These are phyloP conservation scores for Phytophthora sp. DNA, from an alignment of 352 stramenopile species.

Conservation along the genomic window DNA sequence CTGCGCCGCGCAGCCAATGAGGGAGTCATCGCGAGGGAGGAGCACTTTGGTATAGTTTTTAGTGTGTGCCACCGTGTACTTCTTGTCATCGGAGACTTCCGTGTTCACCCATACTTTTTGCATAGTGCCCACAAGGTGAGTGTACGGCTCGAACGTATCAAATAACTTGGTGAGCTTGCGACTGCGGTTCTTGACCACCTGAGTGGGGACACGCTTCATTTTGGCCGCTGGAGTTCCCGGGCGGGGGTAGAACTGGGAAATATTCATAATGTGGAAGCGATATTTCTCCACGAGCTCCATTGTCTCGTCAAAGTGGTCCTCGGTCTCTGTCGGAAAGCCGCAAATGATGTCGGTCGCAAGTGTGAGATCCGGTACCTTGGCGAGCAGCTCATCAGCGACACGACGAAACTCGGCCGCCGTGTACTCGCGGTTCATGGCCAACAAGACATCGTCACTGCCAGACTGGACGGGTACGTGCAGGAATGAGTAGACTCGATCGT, in stretches of 20 bases:
- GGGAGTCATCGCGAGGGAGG: constrained; percentile 69
- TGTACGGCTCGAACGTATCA: constrained; percentile 84
- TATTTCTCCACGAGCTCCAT: constrained; percentile 89
- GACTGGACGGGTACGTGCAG: constrained; percentile 93
- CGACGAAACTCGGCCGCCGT: constrained; percentile 79
- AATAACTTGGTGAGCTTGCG: constrained; percentile 88
- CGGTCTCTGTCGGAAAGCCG: constrained; percentile 90
- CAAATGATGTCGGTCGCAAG: constrained; percentile 95
- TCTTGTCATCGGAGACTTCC: constrained; percentile 81
- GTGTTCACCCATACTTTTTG: constrained; percentile 86
- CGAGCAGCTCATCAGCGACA: constrained; percentile 78
- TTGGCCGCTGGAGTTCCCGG: constrained; percentile 90
- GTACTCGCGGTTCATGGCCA: constrained; percentile 94
- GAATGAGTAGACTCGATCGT: constrained; percentile 89
- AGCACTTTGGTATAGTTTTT: constrained; percentile 95
- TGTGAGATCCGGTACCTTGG: constrained; percentile 80
- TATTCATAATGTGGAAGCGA: constrained; percentile 92
- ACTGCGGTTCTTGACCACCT: constrained; percentile 91
- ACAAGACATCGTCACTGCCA: constrained; percentile 84
- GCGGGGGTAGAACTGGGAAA: constrained; percentile 94
- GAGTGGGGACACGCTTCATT: constrained; percentile 88
- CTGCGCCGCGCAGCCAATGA: constrained; percentile 75
- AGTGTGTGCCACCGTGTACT: constrained; percentile 87
- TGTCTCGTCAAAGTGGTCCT: constrained; percentile 90
- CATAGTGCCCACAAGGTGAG: constrained; percentile 58